These are phyloP conservation scores for Gnomoniopsis smithogilvyi DNA, from an alignment of 2,329 filamentous ascomycete genomes.

Conservation along the genomic window DNA sequence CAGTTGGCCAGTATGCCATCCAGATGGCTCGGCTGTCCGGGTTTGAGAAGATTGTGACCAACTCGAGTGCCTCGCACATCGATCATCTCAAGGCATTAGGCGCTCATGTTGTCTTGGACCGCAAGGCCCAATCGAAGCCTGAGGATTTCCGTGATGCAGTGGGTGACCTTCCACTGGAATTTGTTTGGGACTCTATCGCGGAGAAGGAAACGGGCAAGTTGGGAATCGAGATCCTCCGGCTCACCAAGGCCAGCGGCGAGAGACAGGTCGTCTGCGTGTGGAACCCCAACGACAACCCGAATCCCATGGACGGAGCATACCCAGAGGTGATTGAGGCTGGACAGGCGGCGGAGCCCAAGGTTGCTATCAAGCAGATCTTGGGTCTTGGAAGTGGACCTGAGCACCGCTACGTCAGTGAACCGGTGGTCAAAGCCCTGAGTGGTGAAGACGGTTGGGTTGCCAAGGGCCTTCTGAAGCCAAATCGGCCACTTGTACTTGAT, in stretches of 20 bases:
- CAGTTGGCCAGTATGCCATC: slow-evolving; percentile 40
- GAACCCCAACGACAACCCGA: not conserved
- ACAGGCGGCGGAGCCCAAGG: not conserved
- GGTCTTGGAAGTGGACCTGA: not conserved
- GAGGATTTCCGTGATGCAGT: slow-evolving; percentile 23
- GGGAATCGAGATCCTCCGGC: not conserved
- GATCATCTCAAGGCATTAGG: slow-evolving; percentile 22
- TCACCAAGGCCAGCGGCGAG: not conserved
- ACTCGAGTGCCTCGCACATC: slow-evolving; percentile 33
- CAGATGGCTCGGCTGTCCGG: slow-evolving; percentile 39
- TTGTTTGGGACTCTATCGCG: not conserved
- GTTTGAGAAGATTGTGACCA: slow-evolving; percentile 37
- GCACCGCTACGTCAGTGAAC: not conserved
- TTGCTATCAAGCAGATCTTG: not conserved
- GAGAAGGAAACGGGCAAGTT: not conserved
- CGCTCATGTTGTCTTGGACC: slow-evolving; percentile 13
- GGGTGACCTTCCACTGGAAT: slow-evolving; percentile 13
- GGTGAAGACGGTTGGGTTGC: not conserved
- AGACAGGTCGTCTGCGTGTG: not conserved
- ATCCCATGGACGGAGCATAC: not conserved
- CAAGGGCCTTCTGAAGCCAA: not conserved
- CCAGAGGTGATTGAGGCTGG: not conserved
- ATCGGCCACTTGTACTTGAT: not conserved
- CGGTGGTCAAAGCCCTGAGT: not conserved
- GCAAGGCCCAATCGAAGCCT: slow-evolving; percentile 17